A percentile compares a stretch with the other conserved stretches of the same genome.
phyloP scores from a whole-genome alignment of 495 filamentous ascomycete species.

The Rhypophila decipiens region DNA sequence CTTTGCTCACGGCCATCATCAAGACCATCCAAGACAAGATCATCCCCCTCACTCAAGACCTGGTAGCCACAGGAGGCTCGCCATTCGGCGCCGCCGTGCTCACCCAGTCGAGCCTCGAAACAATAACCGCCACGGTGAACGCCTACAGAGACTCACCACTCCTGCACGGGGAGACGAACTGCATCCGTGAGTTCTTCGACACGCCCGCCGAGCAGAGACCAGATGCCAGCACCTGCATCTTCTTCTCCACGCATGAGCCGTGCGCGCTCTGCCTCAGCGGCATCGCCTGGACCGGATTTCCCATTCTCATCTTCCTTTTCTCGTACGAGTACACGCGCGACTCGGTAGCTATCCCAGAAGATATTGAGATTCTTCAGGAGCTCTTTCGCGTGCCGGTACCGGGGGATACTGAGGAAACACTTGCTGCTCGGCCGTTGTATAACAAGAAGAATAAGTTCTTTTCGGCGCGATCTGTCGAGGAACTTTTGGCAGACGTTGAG shows the following conservation, averaged over 20 bases:
- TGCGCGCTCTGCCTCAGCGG: constrained; percentile 35
- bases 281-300: constrained; percentile 38
- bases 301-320: constrained; percentile 38
- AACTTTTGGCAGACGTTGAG: constrained; percentile 22
- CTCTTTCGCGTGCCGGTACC: constrained; percentile 30
- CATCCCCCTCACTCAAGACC: constrained; percentile 27
- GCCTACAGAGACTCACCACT: constrained; percentile 31
- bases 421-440: constrained; percentile 27
- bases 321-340: constrained; percentile 39
- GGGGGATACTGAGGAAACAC: constrained; percentile 14
- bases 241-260: constrained; percentile 38
- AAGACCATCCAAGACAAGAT: constrained; percentile 23
- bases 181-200: constrained; percentile 36
- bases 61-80: constrained; percentile 31
- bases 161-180: constrained; percentile 39
- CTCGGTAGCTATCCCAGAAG: constrained; percentile 33
- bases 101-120: constrained; percentile 14
- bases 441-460: constrained; percentile 37
- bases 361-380: constrained; percentile 35
- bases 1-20: constrained; percentile 27
- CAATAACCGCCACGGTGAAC: constrained; percentile 31
- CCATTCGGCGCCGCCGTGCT: constrained; percentile 37
- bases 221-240: constrained; percentile 29
- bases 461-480: constrained; percentile 24
- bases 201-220: constrained; percentile 17